Evolutionary conservation across 257 asterid genomes (phyloP), one percentile per base, ranked within the genome.

Genomic region (Nicotiana knightiana): DNA sequence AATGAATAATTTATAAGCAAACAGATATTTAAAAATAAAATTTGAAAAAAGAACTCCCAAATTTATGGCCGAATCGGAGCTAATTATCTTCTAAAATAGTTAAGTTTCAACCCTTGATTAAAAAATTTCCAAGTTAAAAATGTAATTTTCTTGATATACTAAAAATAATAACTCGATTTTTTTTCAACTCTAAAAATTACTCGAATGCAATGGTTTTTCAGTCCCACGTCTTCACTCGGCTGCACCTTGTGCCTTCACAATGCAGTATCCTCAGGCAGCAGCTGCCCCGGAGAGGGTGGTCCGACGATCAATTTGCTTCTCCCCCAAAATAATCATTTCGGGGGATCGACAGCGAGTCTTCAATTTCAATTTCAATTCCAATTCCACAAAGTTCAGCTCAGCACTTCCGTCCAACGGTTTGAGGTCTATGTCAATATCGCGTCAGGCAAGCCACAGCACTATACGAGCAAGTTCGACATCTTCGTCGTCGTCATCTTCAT

Each of bases 261-360:
- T 75, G 79, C 79, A 51, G 63, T 75, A 75, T 75, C 63, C 43
- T 1, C 43, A 51, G 3, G 62, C 63, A 75, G 61, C 79, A 48
- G 43, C 63, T 75, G 79, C 79, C 21, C 79, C 63, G 2, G 97
- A 57, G 97, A 96, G 87, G 97, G 94, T 5, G 5, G 77, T 39
- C 24, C 24, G 59, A 24, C 57, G 8, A 46, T 76, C 21, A 39
- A 78, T 18, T 76, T 68, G 17, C 83, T 55, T 28, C 51, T 43
- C 79, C 21, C n/a, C 57, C 54, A 54, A 84, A 80, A 67, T 13
- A 51, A 32, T 61, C 64, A 68, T 28, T 81, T 82, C 66, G 66
- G 81, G 26, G 18, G 39, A 21, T 77, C 85, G 58, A 58, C 84
- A 9, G 54, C 55, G 3, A 48, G 30, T 53, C 13, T 11, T 59